A percentile compares a stretch with the other conserved stretches of the same genome.
Conservation (phyloP, 805 yeast species). For the Isabelozyma heimii region DNA sequence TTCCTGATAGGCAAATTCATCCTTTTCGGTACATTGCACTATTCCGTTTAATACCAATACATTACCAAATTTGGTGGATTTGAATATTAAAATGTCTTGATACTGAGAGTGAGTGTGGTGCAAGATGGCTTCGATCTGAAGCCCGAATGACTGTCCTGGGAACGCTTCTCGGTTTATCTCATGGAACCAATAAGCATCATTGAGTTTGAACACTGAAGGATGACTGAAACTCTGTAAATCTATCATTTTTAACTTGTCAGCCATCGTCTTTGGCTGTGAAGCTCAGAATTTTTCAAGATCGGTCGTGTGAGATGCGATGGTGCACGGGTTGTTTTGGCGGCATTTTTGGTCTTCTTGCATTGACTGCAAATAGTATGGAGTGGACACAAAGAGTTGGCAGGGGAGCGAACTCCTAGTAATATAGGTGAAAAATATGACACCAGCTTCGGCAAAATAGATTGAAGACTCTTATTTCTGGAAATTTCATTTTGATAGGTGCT, state of each 20-base stretch:
- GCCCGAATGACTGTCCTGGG: constrained; percentile 83
- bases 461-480: too few relatives aligned
- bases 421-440: too few relatives aligned
- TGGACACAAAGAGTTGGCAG: too few relatives aligned
- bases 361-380: not conserved
- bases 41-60: constrained; percentile 88
- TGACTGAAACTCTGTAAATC: constrained; percentile 22
- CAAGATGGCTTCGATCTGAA: constrained; percentile 63
- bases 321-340: not conserved
- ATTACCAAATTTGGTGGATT: constrained; percentile 75
- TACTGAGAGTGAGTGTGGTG: constrained; percentile 65
- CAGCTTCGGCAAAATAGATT: too few relatives aligned
- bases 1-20: constrained; percentile 93
- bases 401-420: too few relatives aligned
- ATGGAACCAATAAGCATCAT: constrained; percentile 64
- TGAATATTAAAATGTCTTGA: constrained; percentile 81
- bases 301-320: not conserved
- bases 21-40: constrained; percentile 87
- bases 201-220: constrained; percentile 21
- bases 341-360: not conserved
- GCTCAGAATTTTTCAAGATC: not conserved
- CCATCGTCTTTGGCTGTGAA: not conserved
- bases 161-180: constrained; percentile 69
- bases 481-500: too few relatives aligned
- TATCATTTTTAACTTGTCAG: not conserved